A percentile compares a stretch with the other conserved stretches of the same genome.
Conservation (phyloP, 768 basidiomycete species). For the Xerocomellus intermedius region DNA sequence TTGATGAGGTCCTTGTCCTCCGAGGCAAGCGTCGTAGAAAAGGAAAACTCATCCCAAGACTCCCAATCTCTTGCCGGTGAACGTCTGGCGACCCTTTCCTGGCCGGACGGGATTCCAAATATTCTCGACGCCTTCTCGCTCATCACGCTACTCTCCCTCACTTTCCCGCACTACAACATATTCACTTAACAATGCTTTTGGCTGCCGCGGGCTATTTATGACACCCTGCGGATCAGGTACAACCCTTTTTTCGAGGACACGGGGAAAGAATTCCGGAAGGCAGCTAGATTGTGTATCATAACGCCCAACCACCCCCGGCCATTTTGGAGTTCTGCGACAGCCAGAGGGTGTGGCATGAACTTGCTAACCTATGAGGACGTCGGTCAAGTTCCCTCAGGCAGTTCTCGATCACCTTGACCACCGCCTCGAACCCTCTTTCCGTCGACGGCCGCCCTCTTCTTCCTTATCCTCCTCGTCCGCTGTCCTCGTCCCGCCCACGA, state of each 20-base stretch:
- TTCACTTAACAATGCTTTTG: not conserved
- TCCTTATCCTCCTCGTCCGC: too few relatives aligned
- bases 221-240: too few relatives aligned
- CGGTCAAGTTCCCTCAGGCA: too few relatives aligned
- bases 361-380: too few relatives aligned
- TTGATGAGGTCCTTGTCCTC: not conserved
- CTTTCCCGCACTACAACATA: not conserved
- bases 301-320: too few relatives aligned
- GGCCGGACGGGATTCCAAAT: not conserved
- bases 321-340: too few relatives aligned
- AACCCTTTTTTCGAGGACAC: too few relatives aligned
- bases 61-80: not conserved
- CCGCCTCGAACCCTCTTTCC: too few relatives aligned
- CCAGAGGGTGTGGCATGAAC: too few relatives aligned
- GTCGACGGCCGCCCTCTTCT: too few relatives aligned
- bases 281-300: too few relatives aligned
- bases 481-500: conserved; percentile 51
- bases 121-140: not conserved
- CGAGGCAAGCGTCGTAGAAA: not conserved
- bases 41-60: not conserved
- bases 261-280: not conserved
- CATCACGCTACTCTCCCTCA: not conserved
- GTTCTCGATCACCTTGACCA: too few relatives aligned
- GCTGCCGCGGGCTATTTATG: not conserved
- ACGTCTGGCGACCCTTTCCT: not conserved